These are phyloP conservation scores for Auriscalpium orientale DNA, from an alignment of 768 basidiomycete genomes.

Conservation along the genomic window DNA sequence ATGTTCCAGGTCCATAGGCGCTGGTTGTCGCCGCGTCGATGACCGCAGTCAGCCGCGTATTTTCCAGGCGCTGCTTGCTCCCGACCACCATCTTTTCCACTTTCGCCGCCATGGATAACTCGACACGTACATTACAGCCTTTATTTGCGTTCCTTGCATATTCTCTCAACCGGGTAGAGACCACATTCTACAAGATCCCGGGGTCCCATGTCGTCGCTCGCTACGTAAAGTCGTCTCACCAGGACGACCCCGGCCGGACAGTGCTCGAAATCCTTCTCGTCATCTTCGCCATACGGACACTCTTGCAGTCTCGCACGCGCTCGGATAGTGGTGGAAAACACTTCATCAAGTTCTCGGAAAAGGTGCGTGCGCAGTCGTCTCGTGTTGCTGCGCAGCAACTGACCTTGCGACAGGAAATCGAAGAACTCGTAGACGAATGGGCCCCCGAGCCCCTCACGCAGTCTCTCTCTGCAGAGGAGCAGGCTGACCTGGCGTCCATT, in stretches of 20 bases:
- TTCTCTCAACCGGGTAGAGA: constrained; percentile 50
- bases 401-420: constrained; percentile 65
- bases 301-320: constrained; percentile 84
- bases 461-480: constrained; percentile 51
- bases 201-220: constrained; percentile 80
- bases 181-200: constrained; percentile 66
- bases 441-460: constrained; percentile 73
- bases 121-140: constrained; percentile 34
- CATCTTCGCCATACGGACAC: constrained; percentile 81
- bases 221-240: constrained; percentile 91
- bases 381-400: not conserved
- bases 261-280: constrained; percentile 84
- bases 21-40: too few relatives aligned
- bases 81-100: constrained; percentile 4
- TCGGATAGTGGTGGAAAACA: constrained; percentile 79
- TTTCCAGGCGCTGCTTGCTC: constrained; percentile 2
- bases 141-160: constrained; percentile 61
- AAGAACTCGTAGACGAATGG: constrained; percentile 97
- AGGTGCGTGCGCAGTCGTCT: constrained; percentile 49
- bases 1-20: too few relatives aligned
- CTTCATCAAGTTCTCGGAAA: constrained; percentile 86
- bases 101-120: constrained; percentile 27
- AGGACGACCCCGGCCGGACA: constrained; percentile 91
- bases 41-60: too few relatives aligned
- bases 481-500: constrained; percentile 61